A percentile compares a stretch with the other conserved stretches of the same genome.
Conservation (phyloP, 768 basidiomycete species). For the Psilocybe subaeruginosa region DNA sequence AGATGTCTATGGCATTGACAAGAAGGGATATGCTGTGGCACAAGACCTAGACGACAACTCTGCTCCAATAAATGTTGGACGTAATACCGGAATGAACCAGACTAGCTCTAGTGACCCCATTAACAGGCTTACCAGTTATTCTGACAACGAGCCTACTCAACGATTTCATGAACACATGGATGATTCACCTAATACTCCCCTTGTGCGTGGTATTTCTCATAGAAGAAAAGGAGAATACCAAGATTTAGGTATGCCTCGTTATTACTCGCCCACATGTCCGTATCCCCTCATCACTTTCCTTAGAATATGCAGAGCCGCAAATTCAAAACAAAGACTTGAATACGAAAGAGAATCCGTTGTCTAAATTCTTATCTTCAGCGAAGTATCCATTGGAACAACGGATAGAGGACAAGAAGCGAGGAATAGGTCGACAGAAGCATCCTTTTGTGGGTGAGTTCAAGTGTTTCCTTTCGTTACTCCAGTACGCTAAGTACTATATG, state of each 20-base stretch:
- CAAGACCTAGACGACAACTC: conserved; percentile 7
- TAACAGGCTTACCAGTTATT: conserved; percentile 10
- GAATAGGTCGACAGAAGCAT: conserved; percentile 80
- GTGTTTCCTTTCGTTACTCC: not conserved
- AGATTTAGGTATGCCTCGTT: conserved; percentile 50
- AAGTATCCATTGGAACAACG: conserved; percentile 74
- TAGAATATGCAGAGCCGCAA: conserved; percentile 69
- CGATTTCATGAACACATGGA: conserved; percentile 18
- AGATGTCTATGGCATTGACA: conserved; percentile 6
- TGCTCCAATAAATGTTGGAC: conserved; percentile 17
- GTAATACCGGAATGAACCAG: not conserved
- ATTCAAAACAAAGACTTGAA: conserved; percentile 22
- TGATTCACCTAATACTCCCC: conserved; percentile 37
- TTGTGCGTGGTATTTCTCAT: conserved; percentile 51
- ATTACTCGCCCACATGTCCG: not conserved
- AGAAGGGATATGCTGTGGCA: not conserved
- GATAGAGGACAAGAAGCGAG: conserved; percentile 87
- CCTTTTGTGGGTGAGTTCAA: conserved; percentile 68
- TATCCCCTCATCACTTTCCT: not conserved
- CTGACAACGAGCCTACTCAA: conserved; percentile 17
- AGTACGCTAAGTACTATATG: conserved; percentile 9
- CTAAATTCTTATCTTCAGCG: conserved; percentile 45
- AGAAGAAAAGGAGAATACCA: conserved; percentile 46
- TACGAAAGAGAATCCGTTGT: conserved; percentile 46
- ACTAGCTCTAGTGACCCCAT: not conserved